These are phyloP conservation scores for Fusarium acutatum DNA, from an alignment of 2,329 filamentous ascomycete species.

Conservation along the genomic window DNA sequence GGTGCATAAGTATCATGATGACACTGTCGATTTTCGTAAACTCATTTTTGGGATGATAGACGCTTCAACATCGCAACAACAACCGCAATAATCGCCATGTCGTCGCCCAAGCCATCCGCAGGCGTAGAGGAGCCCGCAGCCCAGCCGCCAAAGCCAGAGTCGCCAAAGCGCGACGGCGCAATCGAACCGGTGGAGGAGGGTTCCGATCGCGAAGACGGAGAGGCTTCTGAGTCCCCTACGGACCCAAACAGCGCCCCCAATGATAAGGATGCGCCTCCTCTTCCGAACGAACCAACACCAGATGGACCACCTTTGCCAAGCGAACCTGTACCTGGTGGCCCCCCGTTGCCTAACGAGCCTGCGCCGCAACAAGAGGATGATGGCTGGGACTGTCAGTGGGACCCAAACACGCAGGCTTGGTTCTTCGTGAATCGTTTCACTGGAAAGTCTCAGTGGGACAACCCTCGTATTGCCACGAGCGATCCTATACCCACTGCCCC, in stretches of 20 bases:
- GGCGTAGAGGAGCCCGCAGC: slow-evolving; percentile 21
- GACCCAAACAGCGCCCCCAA: slow-evolving; percentile 7
- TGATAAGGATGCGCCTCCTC: slow-evolving; percentile 44
- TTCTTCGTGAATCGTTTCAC: slow-evolving; percentile 90
- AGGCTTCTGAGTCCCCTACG: slow-evolving; percentile 30
- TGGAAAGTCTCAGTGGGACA: slow-evolving; percentile 81
- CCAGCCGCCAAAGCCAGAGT: slow-evolving; percentile 21
- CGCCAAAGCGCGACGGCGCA: slow-evolving; percentile 15
- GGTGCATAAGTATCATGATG: slow-evolving; percentile 53
- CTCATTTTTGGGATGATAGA: slow-evolving; percentile 51
- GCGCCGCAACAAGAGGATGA: slow-evolving; percentile 67
- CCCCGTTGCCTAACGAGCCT: slow-evolving; percentile 55
- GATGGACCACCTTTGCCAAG: slow-evolving; percentile 46
- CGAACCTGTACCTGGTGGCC: slow-evolving; percentile 43
- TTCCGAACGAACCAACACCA: slow-evolving; percentile 47
- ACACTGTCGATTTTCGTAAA: slow-evolving; percentile 45
- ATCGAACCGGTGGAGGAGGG: slow-evolving; percentile 17
- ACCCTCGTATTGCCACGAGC: slow-evolving; percentile 74
- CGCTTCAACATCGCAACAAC: slow-evolving; percentile 35
- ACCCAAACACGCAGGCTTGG: slow-evolving; percentile 71
- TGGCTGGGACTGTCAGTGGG: slow-evolving; percentile 86
- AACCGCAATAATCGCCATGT: slow-evolving; percentile 21
- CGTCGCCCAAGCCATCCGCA: slow-evolving; percentile 30
- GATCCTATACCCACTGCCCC: slow-evolving; percentile 43
- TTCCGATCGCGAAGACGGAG: slow-evolving; percentile 36